These are phyloP conservation scores for Nicotiana noctiflora DNA, from an alignment of 257 asterid species.

Conservation along the genomic window DNA sequence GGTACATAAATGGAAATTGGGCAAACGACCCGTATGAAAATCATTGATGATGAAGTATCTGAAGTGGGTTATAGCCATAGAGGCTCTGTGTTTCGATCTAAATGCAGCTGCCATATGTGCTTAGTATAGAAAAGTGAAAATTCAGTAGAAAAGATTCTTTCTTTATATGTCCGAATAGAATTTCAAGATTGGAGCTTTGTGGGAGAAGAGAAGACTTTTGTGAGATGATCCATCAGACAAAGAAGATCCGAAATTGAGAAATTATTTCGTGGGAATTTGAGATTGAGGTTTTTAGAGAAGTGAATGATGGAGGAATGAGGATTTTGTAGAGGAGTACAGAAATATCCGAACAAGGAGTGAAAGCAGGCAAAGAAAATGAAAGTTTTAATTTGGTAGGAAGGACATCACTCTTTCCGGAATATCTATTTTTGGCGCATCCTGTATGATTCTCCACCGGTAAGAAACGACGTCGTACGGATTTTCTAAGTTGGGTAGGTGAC, in stretches of 20 bases:
- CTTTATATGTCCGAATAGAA: conserved; percentile 9
- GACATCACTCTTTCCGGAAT: not conserved
- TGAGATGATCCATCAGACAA: not conserved
- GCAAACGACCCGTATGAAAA: conserved; percentile 50
- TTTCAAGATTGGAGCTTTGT: conserved; percentile 2
- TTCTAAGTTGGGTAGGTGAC: not conserved
- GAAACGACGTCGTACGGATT: not conserved
- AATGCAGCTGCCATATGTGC: conserved; percentile 71
- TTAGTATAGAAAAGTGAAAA: not conserved
- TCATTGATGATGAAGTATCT: conserved; percentile 58
- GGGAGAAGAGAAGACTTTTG: not conserved
- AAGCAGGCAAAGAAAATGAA: not conserved
- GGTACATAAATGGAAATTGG: conserved; percentile 34
- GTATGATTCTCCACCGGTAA: not conserved
- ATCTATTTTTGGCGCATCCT: not conserved
- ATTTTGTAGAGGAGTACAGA: not conserved
- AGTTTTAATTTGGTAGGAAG: not conserved
- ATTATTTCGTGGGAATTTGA: not conserved
- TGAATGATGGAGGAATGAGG: not conserved
- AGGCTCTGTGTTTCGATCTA: conserved; percentile 69
- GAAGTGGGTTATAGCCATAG: conserved; percentile 61
- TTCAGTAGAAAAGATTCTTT: not conserved
- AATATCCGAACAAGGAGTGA: not conserved
- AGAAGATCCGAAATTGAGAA: not conserved
- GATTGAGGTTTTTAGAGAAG: not conserved